Conservation (phyloP, 2,329 filamentous ascomycete genomes). For the Shiraia sp. region DNA sequence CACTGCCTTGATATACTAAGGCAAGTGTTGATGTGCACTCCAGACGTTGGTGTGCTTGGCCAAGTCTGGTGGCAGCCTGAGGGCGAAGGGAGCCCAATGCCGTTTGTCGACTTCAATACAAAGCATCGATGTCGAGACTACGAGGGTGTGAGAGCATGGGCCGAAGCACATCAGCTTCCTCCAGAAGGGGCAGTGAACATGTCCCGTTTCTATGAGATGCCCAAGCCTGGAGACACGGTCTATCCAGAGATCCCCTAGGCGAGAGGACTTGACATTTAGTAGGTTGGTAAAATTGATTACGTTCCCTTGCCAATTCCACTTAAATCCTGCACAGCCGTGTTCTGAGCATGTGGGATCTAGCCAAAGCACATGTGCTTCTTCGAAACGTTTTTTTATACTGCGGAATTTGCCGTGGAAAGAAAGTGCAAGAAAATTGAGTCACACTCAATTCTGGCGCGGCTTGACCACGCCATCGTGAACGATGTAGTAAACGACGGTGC, state of each 20-base stretch:
- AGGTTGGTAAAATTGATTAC: background rate
- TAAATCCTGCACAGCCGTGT: background rate
- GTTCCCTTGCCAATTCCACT: background rate
- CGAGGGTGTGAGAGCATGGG: conserved; percentile 58
- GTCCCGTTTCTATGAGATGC: conserved; percentile 49
- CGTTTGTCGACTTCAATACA: conserved; percentile 67
- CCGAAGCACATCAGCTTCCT: conserved; percentile 57
- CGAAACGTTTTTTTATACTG: background rate
- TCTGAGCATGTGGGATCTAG: background rate
- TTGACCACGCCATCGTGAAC: conserved; percentile 87
- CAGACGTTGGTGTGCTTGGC: conserved; percentile 63
- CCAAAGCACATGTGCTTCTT: background rate
- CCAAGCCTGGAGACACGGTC: conserved; percentile 38
- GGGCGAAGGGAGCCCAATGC: conserved; percentile 48
- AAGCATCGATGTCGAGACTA: conserved; percentile 63
- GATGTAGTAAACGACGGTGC: conserved; percentile 82
- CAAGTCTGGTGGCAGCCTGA: conserved; percentile 61
- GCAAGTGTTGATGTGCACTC: conserved; percentile 66
- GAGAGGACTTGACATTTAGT: conserved; percentile 8
- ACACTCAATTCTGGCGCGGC: conserved; percentile 72
- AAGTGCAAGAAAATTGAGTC: conserved; percentile 1
- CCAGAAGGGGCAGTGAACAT: conserved; percentile 44
- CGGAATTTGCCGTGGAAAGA: background rate
- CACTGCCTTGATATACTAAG: conserved; percentile 66
- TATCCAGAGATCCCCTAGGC: conserved; percentile 30